Evolutionary conservation across 495 filamentous ascomycete genomes (phyloP).

Genomic region (Melanomma pulvis-pyrius): DNA sequence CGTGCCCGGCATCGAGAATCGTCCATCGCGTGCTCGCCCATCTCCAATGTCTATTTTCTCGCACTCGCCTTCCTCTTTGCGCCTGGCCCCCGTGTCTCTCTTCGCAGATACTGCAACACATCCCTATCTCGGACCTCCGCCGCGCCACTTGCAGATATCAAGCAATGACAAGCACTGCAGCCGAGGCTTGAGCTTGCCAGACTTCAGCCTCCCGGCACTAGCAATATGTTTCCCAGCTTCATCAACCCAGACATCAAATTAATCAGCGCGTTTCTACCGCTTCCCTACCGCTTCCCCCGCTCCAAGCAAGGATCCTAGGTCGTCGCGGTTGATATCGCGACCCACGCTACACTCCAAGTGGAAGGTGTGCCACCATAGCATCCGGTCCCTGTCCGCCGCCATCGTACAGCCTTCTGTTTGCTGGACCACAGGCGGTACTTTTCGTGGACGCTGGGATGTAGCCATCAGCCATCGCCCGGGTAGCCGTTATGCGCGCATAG

Average conservation of each 20-base stretch:
- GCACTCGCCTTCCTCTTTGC: conserved; percentile 12
- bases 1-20: too few relatives aligned
- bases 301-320: neutral
- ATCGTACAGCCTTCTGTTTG: conserved; percentile 3
- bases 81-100: neutral
- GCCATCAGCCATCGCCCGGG: neutral
- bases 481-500: neutral
- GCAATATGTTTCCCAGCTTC: neutral
- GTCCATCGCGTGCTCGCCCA: neutral
- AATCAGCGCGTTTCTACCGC: neutral
- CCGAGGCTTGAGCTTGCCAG: conserved; percentile 18
- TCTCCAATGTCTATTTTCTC: neutral
- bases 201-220: neutral
- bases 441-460: neutral
- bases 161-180: conserved; percentile 15
- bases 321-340: conserved; percentile 1
- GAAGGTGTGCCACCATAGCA: neutral
- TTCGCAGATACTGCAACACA: neutral
- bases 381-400: neutral
- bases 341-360: neutral
- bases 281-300: neutral
- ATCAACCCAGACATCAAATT: neutral
- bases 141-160: conserved; percentile 4
- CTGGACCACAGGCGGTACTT: neutral
- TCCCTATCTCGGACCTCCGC: neutral